These are phyloP conservation scores for Vaucheria bursata DNA, from an alignment of 352 stramenopile genomes.

Conservation along the genomic window DNA sequence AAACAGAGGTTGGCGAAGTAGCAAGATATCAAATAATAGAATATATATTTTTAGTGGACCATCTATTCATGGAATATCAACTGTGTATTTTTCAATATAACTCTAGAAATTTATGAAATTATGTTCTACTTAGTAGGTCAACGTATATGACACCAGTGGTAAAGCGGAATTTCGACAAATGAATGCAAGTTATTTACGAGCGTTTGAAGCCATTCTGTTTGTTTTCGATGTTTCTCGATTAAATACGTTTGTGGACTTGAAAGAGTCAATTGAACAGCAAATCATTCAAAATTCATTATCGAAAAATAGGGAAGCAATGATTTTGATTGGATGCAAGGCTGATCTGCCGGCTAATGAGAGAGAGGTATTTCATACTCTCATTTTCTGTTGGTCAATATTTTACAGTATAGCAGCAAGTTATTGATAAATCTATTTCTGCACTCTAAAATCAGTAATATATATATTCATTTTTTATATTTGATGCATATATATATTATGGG, in stretches of 20 bases:
- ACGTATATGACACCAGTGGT: slow-evolving; percentile 36
- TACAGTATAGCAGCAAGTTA: background rate
- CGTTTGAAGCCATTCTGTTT: slow-evolving; percentile 35
- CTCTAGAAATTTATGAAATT: too few relatives aligned
- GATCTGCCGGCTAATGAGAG: slow-evolving; percentile 17
- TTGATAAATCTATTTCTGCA: background rate
- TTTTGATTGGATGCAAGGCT: slow-evolving; percentile 27
- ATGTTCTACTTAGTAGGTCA: too few relatives aligned
- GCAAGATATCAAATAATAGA: too few relatives aligned
- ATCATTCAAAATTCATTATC: slow-evolving; percentile 11
- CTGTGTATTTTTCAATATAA: too few relatives aligned
- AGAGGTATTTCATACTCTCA: slow-evolving; percentile 3
- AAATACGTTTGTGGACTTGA: slow-evolving; percentile 10
- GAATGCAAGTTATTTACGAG: slow-evolving; percentile 24
- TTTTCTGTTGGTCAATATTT: background rate
- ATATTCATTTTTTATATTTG: background rate
- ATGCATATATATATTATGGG: background rate
- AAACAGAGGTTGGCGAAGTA: too few relatives aligned
- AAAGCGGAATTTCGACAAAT: slow-evolving; percentile 21
- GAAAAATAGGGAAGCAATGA: slow-evolving; percentile 17
- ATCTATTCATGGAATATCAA: too few relatives aligned
- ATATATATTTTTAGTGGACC: too few relatives aligned
- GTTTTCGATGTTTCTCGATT: slow-evolving; percentile 28
- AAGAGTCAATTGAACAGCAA: slow-evolving; percentile 12
- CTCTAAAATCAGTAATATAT: too few relatives aligned